phyloP scores from a whole-genome alignment of 1,284 basidiomycete genomes.

The Cryptococcus amylolentus region DNA sequence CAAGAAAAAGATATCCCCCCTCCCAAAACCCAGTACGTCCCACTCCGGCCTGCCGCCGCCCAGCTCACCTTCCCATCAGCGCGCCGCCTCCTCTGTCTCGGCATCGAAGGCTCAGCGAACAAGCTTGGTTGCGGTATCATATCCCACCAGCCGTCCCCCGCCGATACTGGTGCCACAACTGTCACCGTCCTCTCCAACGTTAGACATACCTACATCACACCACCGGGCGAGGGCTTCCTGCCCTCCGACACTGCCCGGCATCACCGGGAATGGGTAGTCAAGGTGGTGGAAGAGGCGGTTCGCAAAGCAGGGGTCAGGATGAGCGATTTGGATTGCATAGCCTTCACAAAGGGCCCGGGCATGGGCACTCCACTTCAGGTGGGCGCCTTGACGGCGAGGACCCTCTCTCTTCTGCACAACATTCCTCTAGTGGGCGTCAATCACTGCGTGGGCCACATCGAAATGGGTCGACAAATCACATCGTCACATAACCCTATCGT shows the following conservation, averaged over 20 bases:
- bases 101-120: constrained; percentile 93
- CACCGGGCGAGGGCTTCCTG: constrained; percentile 94
- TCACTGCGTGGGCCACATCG: constrained; percentile 98
- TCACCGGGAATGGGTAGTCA: constrained; percentile 87
- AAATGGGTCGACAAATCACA: constrained; percentile 96
- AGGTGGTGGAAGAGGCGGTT: constrained; percentile 78
- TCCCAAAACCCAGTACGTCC: constrained; percentile 31
- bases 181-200: constrained; percentile 71
- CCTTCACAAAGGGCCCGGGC: constrained; percentile 96
- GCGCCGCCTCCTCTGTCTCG: constrained; percentile 56
- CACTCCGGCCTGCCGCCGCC: not conserved
- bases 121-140: constrained; percentile 97
- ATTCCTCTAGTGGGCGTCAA: constrained; percentile 97
- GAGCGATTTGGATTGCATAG: constrained; percentile 85
- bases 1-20: constrained; percentile 36
- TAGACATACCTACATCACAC: constrained; percentile 96
- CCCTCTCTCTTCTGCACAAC: constrained; percentile 77
- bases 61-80: constrained; percentile 12
- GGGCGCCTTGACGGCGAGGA: constrained; percentile 91
- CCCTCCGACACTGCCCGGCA: constrained; percentile 93
- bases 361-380: constrained; percentile 98
- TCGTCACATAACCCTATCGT: constrained; percentile 93
- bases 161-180: constrained; percentile 43
- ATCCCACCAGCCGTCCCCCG: constrained; percentile 58
- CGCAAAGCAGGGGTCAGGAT: constrained; percentile 66